Conservation (phyloP, 2,329 filamentous ascomycete species). For the Dothistroma septosporum region DNA sequence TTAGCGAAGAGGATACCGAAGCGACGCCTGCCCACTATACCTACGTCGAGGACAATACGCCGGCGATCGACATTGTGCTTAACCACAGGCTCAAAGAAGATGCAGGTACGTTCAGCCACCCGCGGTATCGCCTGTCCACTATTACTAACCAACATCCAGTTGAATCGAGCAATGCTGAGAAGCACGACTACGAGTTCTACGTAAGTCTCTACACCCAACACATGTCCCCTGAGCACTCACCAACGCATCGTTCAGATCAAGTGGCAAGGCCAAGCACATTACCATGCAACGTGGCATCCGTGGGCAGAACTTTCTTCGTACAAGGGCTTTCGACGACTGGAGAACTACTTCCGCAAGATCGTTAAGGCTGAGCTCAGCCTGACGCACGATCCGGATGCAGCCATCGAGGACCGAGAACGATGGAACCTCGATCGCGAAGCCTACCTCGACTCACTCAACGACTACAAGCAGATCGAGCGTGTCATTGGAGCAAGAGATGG, state of each 20-base stretch:
- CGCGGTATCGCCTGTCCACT: not conserved
- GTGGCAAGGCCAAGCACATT: slow-evolving; percentile 93
- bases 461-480: slow-evolving; percentile 88
- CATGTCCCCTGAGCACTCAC: slow-evolving; percentile 8
- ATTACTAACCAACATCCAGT: slow-evolving; percentile 5
- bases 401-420: slow-evolving; percentile 83
- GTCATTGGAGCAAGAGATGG: slow-evolving; percentile 80
- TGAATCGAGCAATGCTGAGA: slow-evolving; percentile 42
- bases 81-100: slow-evolving; percentile 77
- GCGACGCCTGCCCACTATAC: slow-evolving; percentile 69
- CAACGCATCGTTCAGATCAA: slow-evolving; percentile 63
- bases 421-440: slow-evolving; percentile 94
- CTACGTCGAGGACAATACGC: slow-evolving; percentile 66
- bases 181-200: slow-evolving; percentile 81
- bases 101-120: slow-evolving; percentile 31
- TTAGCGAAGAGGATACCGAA: slow-evolving; percentile 60
- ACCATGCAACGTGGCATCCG: slow-evolving; percentile 93
- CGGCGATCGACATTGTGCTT: slow-evolving; percentile 86
- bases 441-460: slow-evolving; percentile 79
- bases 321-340: slow-evolving; percentile 80
- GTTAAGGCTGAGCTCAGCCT: slow-evolving; percentile 77
- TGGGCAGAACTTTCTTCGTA: slow-evolving; percentile 69
- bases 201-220: slow-evolving; percentile 34
- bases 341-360: slow-evolving; percentile 88
- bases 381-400: slow-evolving; percentile 66